Evolutionary conservation across 768 basidiomycete species (phyloP), one percentile per base, ranked within the genome.

Genomic region (Naganishia vaughanmartiniae): DNA sequence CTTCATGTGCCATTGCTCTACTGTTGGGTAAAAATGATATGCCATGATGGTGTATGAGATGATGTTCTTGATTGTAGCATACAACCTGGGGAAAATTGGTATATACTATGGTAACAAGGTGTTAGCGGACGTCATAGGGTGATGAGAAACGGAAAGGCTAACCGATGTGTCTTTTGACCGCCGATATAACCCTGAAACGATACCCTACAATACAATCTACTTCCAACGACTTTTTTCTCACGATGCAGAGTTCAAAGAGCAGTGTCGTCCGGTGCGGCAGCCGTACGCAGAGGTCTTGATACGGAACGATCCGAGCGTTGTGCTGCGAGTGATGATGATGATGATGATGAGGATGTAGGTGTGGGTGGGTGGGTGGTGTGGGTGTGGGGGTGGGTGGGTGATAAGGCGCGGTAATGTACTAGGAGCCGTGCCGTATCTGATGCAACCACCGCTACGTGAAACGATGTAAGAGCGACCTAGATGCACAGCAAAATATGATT

Each of bases 1-100:
- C 17, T 36, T 31, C 57, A 58, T 58, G 24, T 36, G 21, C 57
- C 57, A 58, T 39, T 58, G 57, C 24, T 31, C 34, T 6, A n/a
- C 2, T 9, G 57, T 58, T 4, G 57, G 57, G n/a, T 58, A 58
- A 19, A 10, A 34, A 14, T 58, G 57, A 31, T 58, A 58, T 31
- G 57, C 57, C 57, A 58, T 58, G 34, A 34, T 19, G 54, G 4
- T 31, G 54, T 54, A 15, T 7, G 4, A 4, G 17, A 7, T 51
- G 48, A 51, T 24, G 48, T n/a, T 7, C 24, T n/a, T 51, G 24
- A n/a, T 1, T 4, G 48, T 51, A 51, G 48, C 48, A 24, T 51
- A 51, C 48, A 51, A 51, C 12, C 42, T 42, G 5, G 2, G 42
- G 34, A 42, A 12, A 51, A 21, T 3, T 51, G 48, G 12, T 51